These are phyloP conservation scores for Rhynchospora pubera DNA, from an alignment of 176 grass and related monocot species.

Conservation along the genomic window DNA sequence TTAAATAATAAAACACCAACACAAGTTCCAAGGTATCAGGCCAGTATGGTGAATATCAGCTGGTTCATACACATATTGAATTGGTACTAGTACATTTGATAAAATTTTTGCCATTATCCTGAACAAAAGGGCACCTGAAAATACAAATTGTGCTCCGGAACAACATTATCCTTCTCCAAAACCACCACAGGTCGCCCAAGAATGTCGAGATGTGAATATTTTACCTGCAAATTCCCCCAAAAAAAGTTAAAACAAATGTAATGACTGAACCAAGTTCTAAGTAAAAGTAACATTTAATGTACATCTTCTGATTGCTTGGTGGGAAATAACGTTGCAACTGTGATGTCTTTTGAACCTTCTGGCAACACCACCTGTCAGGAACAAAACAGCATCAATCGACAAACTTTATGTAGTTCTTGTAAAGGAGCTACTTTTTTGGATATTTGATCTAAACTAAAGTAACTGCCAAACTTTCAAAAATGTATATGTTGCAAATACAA, in stretches of 20 bases:
- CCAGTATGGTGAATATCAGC: neutral
- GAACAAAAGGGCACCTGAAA: conserved; percentile 56
- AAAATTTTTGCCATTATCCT: neutral
- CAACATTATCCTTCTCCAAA: conserved; percentile 81
- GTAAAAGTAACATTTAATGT: neutral
- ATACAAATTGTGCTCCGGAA: conserved; percentile 92
- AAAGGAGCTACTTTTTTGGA: neutral
- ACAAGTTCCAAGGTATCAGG: neutral
- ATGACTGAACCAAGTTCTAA: neutral
- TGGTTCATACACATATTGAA: neutral
- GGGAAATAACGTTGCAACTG: conserved; percentile 70
- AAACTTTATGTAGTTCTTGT: neutral
- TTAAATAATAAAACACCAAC: neutral
- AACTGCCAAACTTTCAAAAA: neutral
- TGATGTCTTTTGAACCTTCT: conserved; percentile 91
- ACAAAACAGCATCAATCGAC: conserved; percentile 18
- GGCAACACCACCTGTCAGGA: conserved; percentile 67
- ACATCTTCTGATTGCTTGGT: conserved; percentile 73
- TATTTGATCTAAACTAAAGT: neutral
- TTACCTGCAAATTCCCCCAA: conserved; percentile 51
- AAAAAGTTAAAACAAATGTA: conserved; percentile 25
- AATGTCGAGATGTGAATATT: conserved; percentile 95
- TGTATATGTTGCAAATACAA: neutral
- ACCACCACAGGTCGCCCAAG: conserved; percentile 76
- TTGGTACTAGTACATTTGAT: neutral